A percentile compares a stretch with the other conserved stretches of the same genome.
These are phyloP conservation scores for Dalechampia spathulata DNA, from an alignment of 441 rosid genomes.

Conservation along the genomic window DNA sequence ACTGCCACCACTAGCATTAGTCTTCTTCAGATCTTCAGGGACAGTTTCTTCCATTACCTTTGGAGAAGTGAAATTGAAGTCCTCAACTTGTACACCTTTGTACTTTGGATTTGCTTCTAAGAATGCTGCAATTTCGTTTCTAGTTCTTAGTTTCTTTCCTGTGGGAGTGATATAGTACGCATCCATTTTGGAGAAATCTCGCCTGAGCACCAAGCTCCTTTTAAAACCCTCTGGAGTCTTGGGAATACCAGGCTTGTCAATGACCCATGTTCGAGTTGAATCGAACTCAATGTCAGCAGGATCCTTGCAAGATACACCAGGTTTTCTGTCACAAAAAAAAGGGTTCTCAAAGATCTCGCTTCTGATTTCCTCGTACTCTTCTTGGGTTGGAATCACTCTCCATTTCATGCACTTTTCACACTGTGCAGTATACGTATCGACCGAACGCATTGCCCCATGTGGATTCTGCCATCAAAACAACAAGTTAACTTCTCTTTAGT, in stretches of 20 bases:
- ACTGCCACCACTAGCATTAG: conserved; percentile 14
- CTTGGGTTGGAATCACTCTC: conserved; percentile 56
- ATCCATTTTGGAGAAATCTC: conserved; percentile 78
- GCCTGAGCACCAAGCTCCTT: conserved; percentile 64
- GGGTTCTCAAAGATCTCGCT: conserved; percentile 45
- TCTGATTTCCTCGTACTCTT: conserved; percentile 79
- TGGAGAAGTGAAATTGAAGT: conserved; percentile 68
- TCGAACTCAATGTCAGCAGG: conserved; percentile 70
- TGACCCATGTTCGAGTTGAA: conserved; percentile 65
- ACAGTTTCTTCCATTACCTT: conserved; percentile 79
- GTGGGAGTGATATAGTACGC: conserved; percentile 75
- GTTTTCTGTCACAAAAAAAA: conserved; percentile 43
- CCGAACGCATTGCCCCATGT: conserved; percentile 27
- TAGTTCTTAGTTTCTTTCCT: conserved; percentile 74
- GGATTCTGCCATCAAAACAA: conserved; percentile 30
- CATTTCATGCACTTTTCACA: conserved; percentile 72
- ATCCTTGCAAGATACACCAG: conserved; percentile 50
- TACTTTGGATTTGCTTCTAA: conserved; percentile 54
- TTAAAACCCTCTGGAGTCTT: conserved; percentile 83
- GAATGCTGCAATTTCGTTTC: conserved; percentile 51
- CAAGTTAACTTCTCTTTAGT: conserved; percentile 1
- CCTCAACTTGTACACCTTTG: conserved; percentile 40
- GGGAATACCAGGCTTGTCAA: conserved; percentile 81
- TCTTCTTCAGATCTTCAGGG: conserved; percentile 39
- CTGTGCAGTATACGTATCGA: conserved; percentile 77